A percentile compares a stretch with the other conserved stretches of the same genome.
phyloP scores from a whole-genome alignment of 176 grass and related monocot species.

The Coix lacrymajobi region DNA sequence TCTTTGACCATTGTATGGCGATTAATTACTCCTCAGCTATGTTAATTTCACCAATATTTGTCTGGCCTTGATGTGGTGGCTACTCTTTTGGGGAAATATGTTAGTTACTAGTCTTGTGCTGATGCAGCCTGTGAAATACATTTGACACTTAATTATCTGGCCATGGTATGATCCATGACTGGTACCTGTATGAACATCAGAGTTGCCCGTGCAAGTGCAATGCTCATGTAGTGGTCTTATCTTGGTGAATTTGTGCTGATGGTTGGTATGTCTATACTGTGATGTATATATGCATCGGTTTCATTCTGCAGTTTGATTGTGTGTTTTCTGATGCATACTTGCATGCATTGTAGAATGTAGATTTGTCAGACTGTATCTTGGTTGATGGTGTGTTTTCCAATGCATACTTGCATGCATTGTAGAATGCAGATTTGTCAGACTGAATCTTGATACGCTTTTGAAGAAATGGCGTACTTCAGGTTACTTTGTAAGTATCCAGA shows the following conservation, averaged over 20 bases:
- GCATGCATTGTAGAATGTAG: background rate
- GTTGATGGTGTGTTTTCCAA: no score
- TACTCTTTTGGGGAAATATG: background rate
- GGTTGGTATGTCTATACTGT: background rate
- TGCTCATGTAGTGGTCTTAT: background rate
- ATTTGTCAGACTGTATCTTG: no score
- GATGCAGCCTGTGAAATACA: background rate
- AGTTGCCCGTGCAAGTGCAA: background rate
- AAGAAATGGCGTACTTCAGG: no score
- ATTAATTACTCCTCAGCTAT: background rate
- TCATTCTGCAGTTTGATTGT: background rate
- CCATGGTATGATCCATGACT: background rate
- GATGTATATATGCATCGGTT: background rate
- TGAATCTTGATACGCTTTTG: background rate
- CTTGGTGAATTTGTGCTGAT: background rate
- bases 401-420: no score
- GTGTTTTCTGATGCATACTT: background rate
- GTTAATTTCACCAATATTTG: background rate
- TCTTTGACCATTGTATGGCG: background rate
- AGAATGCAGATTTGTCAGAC: no score
- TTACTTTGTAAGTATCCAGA: background rate
- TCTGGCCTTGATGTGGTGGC: background rate
- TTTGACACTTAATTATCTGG: background rate
- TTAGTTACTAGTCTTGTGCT: background rate
- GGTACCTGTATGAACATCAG: background rate